Percentiles rank a stretch among this genome's conserved stretches.
Evolutionary conservation across 2,329 filamentous ascomycete species (phyloP).

Genomic region (Aspergillus brasiliensis): DNA sequence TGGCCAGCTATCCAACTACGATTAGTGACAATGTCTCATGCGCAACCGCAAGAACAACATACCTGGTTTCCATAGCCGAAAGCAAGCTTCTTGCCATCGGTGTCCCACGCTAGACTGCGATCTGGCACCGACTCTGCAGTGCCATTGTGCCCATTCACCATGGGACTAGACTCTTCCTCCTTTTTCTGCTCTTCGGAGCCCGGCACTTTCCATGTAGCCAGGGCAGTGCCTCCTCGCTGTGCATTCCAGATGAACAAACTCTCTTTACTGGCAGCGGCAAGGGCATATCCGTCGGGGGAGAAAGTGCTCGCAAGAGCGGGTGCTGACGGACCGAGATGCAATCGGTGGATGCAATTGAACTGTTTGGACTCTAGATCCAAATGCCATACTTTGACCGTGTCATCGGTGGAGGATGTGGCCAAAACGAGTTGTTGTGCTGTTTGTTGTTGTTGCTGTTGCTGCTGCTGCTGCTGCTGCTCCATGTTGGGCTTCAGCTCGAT

Average conservation of each 20-base stretch:
- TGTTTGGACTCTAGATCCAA: constrained; percentile 41
- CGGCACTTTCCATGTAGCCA: constrained; percentile 44
- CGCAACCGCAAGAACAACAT: constrained; percentile 20
- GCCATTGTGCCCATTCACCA: constrained; percentile 41
- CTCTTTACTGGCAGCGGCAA: constrained; percentile 49
- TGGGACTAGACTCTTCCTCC: constrained; percentile 33
- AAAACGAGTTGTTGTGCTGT: constrained; percentile 35
- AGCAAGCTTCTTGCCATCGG: constrained; percentile 55
- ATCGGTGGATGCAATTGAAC: constrained; percentile 39
- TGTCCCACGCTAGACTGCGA: constrained; percentile 54
- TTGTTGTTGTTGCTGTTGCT: neutral
- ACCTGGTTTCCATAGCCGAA: constrained; percentile 55
- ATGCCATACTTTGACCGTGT: constrained; percentile 49
- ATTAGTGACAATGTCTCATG: constrained; percentile 8
- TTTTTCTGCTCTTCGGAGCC: constrained; percentile 34
- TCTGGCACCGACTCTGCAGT: constrained; percentile 30
- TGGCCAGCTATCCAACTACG: constrained; percentile 33
- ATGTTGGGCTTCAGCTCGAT: constrained; percentile 42
- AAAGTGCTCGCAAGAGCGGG: constrained; percentile 48
- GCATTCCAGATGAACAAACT: constrained; percentile 51
- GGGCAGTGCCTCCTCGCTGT: constrained; percentile 45
- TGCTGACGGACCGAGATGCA: constrained; percentile 37
- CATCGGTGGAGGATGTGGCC: constrained; percentile 49
- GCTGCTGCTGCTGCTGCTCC: constrained; percentile 17
- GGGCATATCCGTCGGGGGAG: constrained; percentile 50